These are phyloP conservation scores for Fusarium haematococcum DNA, from an alignment of 2,329 filamentous ascomycete species.

Conservation along the genomic window DNA sequence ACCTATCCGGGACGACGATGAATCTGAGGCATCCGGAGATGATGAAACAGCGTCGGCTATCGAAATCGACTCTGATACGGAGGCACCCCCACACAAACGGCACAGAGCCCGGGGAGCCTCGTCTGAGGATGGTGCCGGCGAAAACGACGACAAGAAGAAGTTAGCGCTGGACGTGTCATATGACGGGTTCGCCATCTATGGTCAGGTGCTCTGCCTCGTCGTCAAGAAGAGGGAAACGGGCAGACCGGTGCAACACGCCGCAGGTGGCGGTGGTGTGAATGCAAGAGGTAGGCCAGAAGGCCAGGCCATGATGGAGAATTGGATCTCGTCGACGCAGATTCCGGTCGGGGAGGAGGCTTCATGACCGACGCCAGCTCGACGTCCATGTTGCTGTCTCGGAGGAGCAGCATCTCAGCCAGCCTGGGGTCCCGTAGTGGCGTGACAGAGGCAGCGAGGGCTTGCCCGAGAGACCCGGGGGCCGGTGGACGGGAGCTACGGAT, in stretches of 20 bases:
- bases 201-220: slow-evolving; percentile 90
- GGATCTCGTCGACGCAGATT: slow-evolving; percentile 84
- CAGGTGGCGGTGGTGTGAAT: slow-evolving; percentile 42
- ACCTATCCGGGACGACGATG: slow-evolving; percentile 47
- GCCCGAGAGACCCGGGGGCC: slow-evolving; percentile 21
- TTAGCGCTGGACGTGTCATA: slow-evolving; percentile 87
- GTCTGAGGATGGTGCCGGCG: slow-evolving; percentile 46
- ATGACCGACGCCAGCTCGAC: slow-evolving; percentile 32
- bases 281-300: slow-evolving; percentile 53
- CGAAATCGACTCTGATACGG: slow-evolving; percentile 54
- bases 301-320: slow-evolving; percentile 84
- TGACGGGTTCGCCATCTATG: slow-evolving; percentile 96
- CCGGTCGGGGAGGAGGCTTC: slow-evolving; percentile 54
- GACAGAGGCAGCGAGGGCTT: slow-evolving; percentile 24
- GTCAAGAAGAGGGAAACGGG: slow-evolving; percentile 78
- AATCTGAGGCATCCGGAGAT: slow-evolving; percentile 46
- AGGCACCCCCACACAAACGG: slow-evolving; percentile 60
- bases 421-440: slow-evolving; percentile 25
- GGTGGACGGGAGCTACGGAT: slow-evolving; percentile 39
- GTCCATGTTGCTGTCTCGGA: slow-evolving; percentile 14
- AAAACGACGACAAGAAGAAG: slow-evolving; percentile 87
- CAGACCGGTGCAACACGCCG: slow-evolving; percentile 52
- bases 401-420: slow-evolving; percentile 20
- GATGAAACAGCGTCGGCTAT: slow-evolving; percentile 52
- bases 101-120: slow-evolving; percentile 48